Percentiles rank a stretch among this genome's conserved stretches.
Conservation (phyloP, 2,329 filamentous ascomycete genomes). For the Pezicula carpinea region DNA sequence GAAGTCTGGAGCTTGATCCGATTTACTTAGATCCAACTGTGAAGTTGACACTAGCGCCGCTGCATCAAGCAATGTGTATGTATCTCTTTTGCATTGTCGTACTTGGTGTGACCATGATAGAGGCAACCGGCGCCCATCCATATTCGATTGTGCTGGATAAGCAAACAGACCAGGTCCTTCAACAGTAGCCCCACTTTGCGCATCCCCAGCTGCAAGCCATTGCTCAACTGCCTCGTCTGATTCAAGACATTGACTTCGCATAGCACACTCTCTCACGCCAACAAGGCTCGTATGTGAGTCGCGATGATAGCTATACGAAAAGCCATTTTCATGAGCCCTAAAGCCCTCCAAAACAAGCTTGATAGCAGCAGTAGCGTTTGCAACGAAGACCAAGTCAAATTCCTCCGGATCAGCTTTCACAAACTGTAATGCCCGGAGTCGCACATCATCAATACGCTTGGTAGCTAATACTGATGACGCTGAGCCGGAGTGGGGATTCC, state of each 20-base stretch:
- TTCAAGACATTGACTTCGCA: conserved; percentile 59
- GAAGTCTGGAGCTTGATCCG: conserved; percentile 70
- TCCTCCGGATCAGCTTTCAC: conserved; percentile 76
- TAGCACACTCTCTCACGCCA: conserved; percentile 69
- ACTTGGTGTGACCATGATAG: conserved; percentile 59
- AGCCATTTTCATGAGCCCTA: conserved; percentile 63
- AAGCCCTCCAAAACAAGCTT: conserved; percentile 82
- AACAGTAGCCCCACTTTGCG: conserved; percentile 25
- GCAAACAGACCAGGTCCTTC: conserved; percentile 56
- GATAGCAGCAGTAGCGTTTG: conserved; percentile 86
- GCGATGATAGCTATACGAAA: conserved; percentile 75
- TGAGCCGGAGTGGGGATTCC: conserved; percentile 89
- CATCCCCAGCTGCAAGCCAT: conserved; percentile 50
- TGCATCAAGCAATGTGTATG: conserved; percentile 75
- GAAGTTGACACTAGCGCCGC: conserved; percentile 77
- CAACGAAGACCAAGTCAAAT: conserved; percentile 87
- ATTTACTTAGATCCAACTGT: conserved; percentile 63
- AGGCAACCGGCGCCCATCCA: conserved; percentile 76
- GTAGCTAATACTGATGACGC: conserved; percentile 74
- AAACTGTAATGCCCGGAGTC: conserved; percentile 66
- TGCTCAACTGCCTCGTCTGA: conserved; percentile 53
- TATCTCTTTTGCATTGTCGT: conserved; percentile 28
- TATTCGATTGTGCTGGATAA: conserved; percentile 88
- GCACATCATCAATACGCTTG: conserved; percentile 68
- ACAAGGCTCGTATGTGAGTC: conserved; percentile 83